Percentiles rank a stretch among this genome's conserved stretches.
These are phyloP conservation scores for Ceratocystis alfenasii DNA, from an alignment of 2,329 filamentous ascomycete species.

Conservation along the genomic window DNA sequence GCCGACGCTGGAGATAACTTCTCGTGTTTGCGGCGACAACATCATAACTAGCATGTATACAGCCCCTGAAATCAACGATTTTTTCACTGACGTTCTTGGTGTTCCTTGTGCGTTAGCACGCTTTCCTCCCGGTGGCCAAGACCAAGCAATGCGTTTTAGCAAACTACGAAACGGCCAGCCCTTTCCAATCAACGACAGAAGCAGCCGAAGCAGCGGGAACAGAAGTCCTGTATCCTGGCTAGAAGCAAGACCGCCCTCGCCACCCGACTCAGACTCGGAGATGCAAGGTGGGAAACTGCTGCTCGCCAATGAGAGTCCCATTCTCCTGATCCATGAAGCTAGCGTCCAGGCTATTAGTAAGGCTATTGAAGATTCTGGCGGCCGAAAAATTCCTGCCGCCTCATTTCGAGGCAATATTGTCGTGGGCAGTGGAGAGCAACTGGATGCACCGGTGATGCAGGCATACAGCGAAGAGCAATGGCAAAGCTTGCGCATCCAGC, in stretches of 20 bases:
- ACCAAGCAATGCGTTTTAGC: conserved; percentile 51
- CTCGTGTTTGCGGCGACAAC: conserved; percentile 72
- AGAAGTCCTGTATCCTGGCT: conserved; percentile 30
- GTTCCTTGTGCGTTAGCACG: conserved; percentile 75
- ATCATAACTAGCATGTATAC: conserved; percentile 61
- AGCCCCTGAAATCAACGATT: conserved; percentile 51
- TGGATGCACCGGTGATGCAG: conserved; percentile 35
- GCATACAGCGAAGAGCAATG: conserved; percentile 70
- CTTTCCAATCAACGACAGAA: conserved; percentile 25
- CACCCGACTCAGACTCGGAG: conserved; percentile 47
- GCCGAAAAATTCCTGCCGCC: conserved; percentile 45
- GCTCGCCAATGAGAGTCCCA: conserved; percentile 86
- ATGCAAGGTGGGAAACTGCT: conserved; percentile 46
- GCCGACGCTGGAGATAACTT: conserved; percentile 26
- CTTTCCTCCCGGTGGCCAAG: conserved; percentile 57
- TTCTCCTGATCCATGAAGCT: conserved; percentile 68
- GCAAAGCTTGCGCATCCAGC: conserved; percentile 54
- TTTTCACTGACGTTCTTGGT: conserved; percentile 64
- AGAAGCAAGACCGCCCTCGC: conserved; percentile 37
- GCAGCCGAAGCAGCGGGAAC: background rate
- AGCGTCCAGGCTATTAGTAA: conserved; percentile 61
- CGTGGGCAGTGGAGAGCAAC: conserved; percentile 37
- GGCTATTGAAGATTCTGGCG: conserved; percentile 1
- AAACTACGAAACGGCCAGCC: conserved; percentile 35
- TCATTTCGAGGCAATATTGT: conserved; percentile 87